Conservation (phyloP, 2,329 filamentous ascomycete genomes). For the Fusarium acutatum region DNA sequence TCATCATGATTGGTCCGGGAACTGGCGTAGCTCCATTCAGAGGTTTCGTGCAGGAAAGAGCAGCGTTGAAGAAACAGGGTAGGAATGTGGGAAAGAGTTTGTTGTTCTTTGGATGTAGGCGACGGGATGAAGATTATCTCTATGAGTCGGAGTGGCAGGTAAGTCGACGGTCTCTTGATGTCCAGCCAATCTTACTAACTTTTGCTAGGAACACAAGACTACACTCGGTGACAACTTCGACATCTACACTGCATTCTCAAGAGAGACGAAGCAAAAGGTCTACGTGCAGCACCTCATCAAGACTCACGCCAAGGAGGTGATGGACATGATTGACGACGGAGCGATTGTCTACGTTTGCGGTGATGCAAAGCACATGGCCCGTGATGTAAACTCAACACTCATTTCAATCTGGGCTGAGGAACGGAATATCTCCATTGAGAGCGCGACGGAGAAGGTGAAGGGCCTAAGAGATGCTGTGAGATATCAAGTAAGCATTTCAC, state of each 20-base stretch:
- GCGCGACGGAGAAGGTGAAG: background rate
- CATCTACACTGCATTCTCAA: background rate
- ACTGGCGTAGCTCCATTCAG: slow-evolving; percentile 14
- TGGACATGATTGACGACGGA: background rate
- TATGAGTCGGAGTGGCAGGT: background rate
- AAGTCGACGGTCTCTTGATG: fast-evolving
- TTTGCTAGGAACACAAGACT: background rate
- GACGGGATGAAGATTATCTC: background rate
- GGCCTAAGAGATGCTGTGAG: background rate
- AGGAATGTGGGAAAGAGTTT: background rate
- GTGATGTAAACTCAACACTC: background rate
- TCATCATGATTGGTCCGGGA: slow-evolving; percentile 13
- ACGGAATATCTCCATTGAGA: fast-evolving
- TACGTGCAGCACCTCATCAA: background rate
- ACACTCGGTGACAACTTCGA: fast-evolving
- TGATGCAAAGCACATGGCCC: background rate
- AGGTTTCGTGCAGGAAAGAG: slow-evolving; percentile 1
- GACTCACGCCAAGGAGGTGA: background rate
- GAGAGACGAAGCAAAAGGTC: background rate
- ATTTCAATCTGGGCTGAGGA: background rate
- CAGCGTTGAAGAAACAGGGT: background rate
- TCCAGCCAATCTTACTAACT: background rate
- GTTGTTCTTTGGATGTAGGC: slow-evolving; percentile 1
- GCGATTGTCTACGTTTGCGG: background rate
- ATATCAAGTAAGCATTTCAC: background rate